phyloP scores from a whole-genome alignment of 257 asterid genomes.

The Solanum commersonii region DNA sequence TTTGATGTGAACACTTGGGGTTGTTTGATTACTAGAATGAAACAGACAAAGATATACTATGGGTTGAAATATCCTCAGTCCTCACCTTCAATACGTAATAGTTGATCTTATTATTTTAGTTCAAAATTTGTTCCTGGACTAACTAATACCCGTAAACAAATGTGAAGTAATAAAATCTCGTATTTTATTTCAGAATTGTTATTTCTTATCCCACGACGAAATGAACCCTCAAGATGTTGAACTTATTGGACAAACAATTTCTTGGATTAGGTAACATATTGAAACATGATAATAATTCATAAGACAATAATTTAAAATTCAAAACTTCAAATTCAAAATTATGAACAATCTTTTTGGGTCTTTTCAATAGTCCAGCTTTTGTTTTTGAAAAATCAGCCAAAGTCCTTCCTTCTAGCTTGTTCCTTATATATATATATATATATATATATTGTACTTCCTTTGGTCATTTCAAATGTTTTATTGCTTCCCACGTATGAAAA shows the following conservation, averaged over 20 bases:
- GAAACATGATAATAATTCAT: background rate
- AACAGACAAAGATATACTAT: background rate
- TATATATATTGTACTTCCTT: background rate
- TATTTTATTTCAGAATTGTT: background rate
- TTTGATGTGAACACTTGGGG: background rate
- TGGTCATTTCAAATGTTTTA: background rate
- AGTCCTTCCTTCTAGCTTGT: background rate
- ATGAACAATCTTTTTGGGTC: background rate
- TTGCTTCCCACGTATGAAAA: background rate
- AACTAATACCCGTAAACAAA: rapidly evolving
- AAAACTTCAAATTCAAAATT: background rate
- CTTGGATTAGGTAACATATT: background rate
- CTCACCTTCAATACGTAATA: background rate
- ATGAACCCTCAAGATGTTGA: background rate
- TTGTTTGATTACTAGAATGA: background rate
- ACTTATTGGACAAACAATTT: background rate
- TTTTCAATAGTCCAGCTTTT: background rate
- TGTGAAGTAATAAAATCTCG: background rate
- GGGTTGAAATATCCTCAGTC: background rate
- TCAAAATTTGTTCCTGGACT: background rate
- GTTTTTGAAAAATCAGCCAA: background rate
- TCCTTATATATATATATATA: background rate
- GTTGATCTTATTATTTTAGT: background rate
- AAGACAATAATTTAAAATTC: background rate
- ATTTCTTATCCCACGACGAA: background rate